Evolutionary conservation across 306 rosid genomes (phyloP), one percentile per base, ranked within the genome.

Genomic region (Coriaria nepalensis): DNA sequence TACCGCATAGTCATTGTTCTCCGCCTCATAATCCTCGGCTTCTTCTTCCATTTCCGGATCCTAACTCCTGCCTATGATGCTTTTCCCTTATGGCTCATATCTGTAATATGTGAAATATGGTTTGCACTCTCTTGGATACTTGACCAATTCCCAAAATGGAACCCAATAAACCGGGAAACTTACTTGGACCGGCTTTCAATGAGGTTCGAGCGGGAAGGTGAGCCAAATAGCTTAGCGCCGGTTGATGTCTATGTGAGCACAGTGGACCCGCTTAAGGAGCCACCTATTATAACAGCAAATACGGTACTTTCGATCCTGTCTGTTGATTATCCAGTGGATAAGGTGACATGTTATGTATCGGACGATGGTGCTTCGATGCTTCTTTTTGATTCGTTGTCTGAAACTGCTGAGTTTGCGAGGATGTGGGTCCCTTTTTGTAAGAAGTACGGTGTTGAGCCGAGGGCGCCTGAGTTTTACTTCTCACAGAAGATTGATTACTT

Each of bases 291-390:
- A 41, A 90, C 95, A 2, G 94, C 98, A 20, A 90, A 90, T 69
- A 81, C 95, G 0, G 81, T 90, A 46, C 76, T 90, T 5, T 90
- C 98, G 13, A 76, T 90, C 47, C 72, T 90, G 40, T 7, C 95
- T 14, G 78, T 79, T 13, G 98, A 90, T 61, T 90, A 90, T 44
- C 98, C 98, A n/a, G 87, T 73, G 38, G 87, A 77, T 6, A 90
- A 81, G 64, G 65, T 90, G 12, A 72, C 71, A 64, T 85, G 95
- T 62, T 90, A 85, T 63, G 81, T 90, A 29, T 90, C 98, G 1
- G 98, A 90, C 58, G 98, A 90, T 47, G 86, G 92, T 15, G 98
- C 98, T 9, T 90, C 98, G 4, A 73, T 85, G 92, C 78, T 90
- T 6, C 68, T 81, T 13, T 90, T 77, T 40, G 84, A 90, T 46